Evolutionary conservation across 1,284 basidiomycete genomes (phyloP).

Genomic region (Papiliotrema laurentii): DNA sequence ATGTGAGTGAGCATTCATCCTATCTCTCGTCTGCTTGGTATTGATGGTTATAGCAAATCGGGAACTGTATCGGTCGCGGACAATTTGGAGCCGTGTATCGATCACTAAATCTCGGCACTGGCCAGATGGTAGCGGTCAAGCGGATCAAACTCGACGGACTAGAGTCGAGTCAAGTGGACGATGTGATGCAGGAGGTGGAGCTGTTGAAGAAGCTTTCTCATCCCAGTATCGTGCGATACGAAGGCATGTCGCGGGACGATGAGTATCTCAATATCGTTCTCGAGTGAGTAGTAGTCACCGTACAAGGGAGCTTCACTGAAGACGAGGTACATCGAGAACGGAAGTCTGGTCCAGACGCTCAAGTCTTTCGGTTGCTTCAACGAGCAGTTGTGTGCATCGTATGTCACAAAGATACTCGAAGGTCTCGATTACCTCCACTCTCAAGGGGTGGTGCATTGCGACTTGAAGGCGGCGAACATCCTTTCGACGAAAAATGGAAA

Average conservation of each 20-base stretch:
- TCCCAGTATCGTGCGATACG: slow-evolving; percentile 92
- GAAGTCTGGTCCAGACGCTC: slow-evolving; percentile 82
- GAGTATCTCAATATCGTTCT: slow-evolving; percentile 84
- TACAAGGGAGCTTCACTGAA: not conserved
- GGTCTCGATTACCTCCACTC: slow-evolving; percentile 83
- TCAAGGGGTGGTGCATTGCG: slow-evolving; percentile 59
- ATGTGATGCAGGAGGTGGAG: slow-evolving; percentile 87
- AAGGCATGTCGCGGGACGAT: slow-evolving; percentile 86
- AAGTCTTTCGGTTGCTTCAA: slow-evolving; percentile 88
- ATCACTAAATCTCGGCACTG: slow-evolving; percentile 84
- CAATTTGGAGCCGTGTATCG: slow-evolving; percentile 95
- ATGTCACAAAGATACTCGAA: slow-evolving; percentile 89
- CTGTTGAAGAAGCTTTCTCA: slow-evolving; percentile 81
- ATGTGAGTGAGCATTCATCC: slow-evolving; percentile 58
- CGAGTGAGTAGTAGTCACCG: slow-evolving; percentile 61
- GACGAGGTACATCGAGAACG: slow-evolving; percentile 82
- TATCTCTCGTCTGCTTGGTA: too few species aligned
- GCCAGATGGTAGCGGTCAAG: slow-evolving; percentile 93
- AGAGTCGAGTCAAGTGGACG: slow-evolving; percentile 75
- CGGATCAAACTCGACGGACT: slow-evolving; percentile 80
- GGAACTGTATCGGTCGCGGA: slow-evolving; percentile 91
- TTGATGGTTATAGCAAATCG: slow-evolving; percentile 89
- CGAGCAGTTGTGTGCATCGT: slow-evolving; percentile 79
- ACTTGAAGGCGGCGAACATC: slow-evolving; percentile 56
- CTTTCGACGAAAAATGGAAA: slow-evolving; percentile 56